Base-by-base conservation (phyloP, 2,329 filamentous ascomycete species). In the Didymella exigua region DNA sequence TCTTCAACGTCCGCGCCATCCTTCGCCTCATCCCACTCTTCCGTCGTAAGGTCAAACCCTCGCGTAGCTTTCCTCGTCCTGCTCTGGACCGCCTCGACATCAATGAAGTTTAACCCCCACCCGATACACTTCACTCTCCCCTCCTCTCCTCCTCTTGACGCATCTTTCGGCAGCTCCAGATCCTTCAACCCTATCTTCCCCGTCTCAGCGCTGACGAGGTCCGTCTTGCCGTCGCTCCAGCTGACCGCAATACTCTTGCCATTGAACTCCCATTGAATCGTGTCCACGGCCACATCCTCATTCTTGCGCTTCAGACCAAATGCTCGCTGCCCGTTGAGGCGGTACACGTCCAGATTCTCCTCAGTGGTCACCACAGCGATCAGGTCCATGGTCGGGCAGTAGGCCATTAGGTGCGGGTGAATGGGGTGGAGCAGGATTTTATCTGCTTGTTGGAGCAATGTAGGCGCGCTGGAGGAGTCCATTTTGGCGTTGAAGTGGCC, bases 341-440 rank as follows among this genome's bases (percentile, higher is more conserved):
- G 84, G 75, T 89, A 93, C 37, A 96, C 86, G 62, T 89, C 82
- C 16, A 97, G 79, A 44, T 86, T 86, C 43, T 86, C 86, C 56
- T 86, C 84, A 14, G 82, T 81, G n/a, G 82, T 84, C 11, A 89
- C 89, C 11, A 92, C 81, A 5, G 88, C 87, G n/a, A 89, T 82
- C 40, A 98, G 81, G 75, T 97, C 91, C 79, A 96, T 90, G 8
- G 87, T 89, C 14, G 93, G 91, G 74, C 91, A 96, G 75, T 89
- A 91, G 23, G 87, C 82, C 29, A 93, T 80, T 45, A 89, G 82
- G 41, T 81, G 78, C 30, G 80, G 77, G 31, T 84, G 80, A 19
- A 86, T 80, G 21, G 81, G 77, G 60, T 77, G 72, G 19, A 75
- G 67, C 27, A 78, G 60, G n/a, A 75, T 71, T 44, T 77, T 77